Percentiles rank a stretch among this genome's conserved stretches.
Evolutionary conservation across 768 basidiomycete species (phyloP).

Genomic region (Rhizopogon salebrosus): DNA sequence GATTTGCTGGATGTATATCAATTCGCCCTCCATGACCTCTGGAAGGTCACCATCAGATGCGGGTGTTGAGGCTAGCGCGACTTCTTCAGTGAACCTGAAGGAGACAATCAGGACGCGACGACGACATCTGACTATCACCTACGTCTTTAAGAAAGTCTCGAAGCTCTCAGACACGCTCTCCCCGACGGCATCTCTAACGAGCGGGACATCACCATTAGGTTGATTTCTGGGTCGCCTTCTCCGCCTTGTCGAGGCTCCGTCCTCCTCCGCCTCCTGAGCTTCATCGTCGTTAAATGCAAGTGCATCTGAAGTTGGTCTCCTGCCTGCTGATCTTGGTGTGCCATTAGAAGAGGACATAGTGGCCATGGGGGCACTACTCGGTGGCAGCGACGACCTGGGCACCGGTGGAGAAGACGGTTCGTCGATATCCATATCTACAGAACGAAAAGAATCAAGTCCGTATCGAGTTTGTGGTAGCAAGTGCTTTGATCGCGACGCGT

Average conservation of each 20-base stretch:
- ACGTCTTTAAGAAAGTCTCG: slow-evolving; percentile 90
- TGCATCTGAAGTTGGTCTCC: slow-evolving; percentile 45
- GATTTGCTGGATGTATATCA: slow-evolving; percentile 89
- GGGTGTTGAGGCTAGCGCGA: slow-evolving; percentile 76
- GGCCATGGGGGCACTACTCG: slow-evolving; percentile 41
- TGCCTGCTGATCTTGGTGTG: slow-evolving; percentile 26
- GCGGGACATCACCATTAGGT: slow-evolving; percentile 64
- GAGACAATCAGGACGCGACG: not conserved
- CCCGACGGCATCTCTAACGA: slow-evolving; percentile 91
- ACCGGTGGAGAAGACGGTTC: slow-evolving; percentile 54
- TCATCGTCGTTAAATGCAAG: slow-evolving; percentile 53
- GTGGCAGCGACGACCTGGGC: slow-evolving; percentile 47
- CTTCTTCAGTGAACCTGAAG: slow-evolving; percentile 75
- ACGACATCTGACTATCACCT: slow-evolving; percentile 22
- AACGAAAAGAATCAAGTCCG: not conserved
- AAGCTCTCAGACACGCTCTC: slow-evolving; percentile 93
- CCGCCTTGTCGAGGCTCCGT: slow-evolving; percentile 37
- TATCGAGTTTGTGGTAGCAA: not conserved
- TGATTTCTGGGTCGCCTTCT: slow-evolving; percentile 39
- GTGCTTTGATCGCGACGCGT: slow-evolving; percentile 21
- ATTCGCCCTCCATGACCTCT: slow-evolving; percentile 52
- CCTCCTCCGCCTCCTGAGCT: slow-evolving; percentile 34
- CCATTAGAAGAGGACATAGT: slow-evolving; percentile 33
- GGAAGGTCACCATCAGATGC: slow-evolving; percentile 64
- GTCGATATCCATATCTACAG: slow-evolving; percentile 47